These are phyloP conservation scores for Lagenidium giganteum DNA, from an alignment of 352 stramenopile species.

Conservation along the genomic window DNA sequence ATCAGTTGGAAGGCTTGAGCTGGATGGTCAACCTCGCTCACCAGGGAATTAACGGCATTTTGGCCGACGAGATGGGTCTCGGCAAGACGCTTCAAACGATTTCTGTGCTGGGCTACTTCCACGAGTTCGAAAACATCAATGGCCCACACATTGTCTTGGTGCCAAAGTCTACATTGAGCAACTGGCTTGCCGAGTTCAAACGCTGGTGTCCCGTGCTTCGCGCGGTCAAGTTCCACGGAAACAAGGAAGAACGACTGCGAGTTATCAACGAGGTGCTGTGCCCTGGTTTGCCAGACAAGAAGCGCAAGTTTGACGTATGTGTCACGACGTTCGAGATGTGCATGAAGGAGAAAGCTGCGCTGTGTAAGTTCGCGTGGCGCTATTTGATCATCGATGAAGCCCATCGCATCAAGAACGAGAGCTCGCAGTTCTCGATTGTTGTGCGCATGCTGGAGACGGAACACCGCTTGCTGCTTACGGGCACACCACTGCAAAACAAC, in stretches of 20 bases:
- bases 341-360: slow-evolving; percentile 82
- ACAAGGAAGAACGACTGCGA: slow-evolving; percentile 83
- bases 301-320: slow-evolving; percentile 95
- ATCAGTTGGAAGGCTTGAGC: slow-evolving; percentile 98
- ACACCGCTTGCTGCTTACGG: slow-evolving; percentile 90
- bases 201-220: slow-evolving; percentile 91
- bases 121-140: slow-evolving; percentile 76
- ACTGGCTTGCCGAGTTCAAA: slow-evolving; percentile 92
- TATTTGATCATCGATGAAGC: slow-evolving; percentile 87
- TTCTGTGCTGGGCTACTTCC: slow-evolving; percentile 81
- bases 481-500: slow-evolving; percentile 94
- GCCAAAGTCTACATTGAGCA: slow-evolving; percentile 91
- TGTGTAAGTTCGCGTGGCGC: slow-evolving; percentile 89
- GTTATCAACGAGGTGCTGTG: slow-evolving; percentile 88
- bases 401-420: slow-evolving; percentile 87
- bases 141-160: slow-evolving; percentile 94
- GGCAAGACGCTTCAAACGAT: slow-evolving; percentile 97
- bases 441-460: slow-evolving; percentile 79
- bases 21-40: slow-evolving; percentile 99
- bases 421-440: slow-evolving; percentile 84
- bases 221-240: slow-evolving; percentile 91
- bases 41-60: slow-evolving; percentile 98
- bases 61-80: slow-evolving; percentile 98
- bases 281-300: slow-evolving; percentile 79
- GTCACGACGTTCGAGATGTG: slow-evolving; percentile 98